These are phyloP conservation scores for Suillus discolor DNA, from an alignment of 768 basidiomycete genomes.

Conservation along the genomic window DNA sequence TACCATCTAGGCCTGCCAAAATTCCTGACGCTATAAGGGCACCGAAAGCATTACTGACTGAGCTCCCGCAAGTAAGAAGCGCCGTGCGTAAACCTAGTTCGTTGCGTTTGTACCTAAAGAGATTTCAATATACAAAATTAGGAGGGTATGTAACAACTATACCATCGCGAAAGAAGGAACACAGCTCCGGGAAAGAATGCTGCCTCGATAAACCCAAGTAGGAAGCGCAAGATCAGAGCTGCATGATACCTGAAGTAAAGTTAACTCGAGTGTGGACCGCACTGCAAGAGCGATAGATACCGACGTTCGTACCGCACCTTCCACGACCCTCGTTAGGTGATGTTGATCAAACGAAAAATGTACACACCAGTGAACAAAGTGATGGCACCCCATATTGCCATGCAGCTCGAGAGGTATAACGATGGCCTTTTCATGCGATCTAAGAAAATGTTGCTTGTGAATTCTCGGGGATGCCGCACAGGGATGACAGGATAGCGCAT, in stretches of 20 bases:
- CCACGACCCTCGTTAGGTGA: slow-evolving; percentile 2
- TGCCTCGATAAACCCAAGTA: slow-evolving; percentile 73
- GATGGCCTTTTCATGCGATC: slow-evolving; percentile 68
- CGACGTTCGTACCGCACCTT: slow-evolving; percentile 40
- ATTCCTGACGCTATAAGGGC: slow-evolving; percentile 79
- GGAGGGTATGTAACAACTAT: not conserved
- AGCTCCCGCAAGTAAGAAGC: slow-evolving; percentile 66
- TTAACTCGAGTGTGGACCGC: slow-evolving; percentile 12
- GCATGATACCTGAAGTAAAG: slow-evolving; percentile 50
- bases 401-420: slow-evolving; percentile 61
- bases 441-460: slow-evolving; percentile 65
- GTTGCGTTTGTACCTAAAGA: slow-evolving; percentile 52
- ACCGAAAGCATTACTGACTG: slow-evolving; percentile 82
- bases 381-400: slow-evolving; percentile 73
- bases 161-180: slow-evolving; percentile 70
- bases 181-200: slow-evolving; percentile 70
- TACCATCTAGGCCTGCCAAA: slow-evolving; percentile 66
- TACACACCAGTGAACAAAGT: slow-evolving; percentile 51
- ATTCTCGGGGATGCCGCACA: not conserved
- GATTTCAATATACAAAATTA: not conserved
- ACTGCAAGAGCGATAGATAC: not conserved
- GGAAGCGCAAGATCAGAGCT: slow-evolving; percentile 70
- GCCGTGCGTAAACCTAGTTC: slow-evolving; percentile 73
- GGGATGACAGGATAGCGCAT: slow-evolving; percentile 25
- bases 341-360: slow-evolving; percentile 6